Percentiles rank a stretch among this genome's conserved stretches.
These are phyloP conservation scores for Alternaria incomplexa DNA, from an alignment of 2,329 filamentous ascomycete genomes.

Conservation along the genomic window DNA sequence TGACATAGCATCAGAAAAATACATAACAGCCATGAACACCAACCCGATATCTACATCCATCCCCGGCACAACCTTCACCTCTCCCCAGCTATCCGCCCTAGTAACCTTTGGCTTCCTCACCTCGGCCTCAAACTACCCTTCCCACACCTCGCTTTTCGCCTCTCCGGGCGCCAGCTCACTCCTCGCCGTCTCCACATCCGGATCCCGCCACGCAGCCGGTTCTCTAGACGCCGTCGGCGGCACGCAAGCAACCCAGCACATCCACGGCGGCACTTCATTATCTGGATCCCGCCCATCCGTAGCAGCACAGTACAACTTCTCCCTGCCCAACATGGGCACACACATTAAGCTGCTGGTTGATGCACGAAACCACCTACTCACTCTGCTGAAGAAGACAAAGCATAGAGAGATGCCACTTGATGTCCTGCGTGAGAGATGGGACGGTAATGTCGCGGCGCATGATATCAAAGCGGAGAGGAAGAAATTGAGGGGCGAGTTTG, in stretches of 20 bases:
- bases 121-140: slow-evolving; percentile 40
- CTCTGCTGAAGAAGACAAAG: slow-evolving; percentile 63
- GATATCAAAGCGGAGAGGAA: slow-evolving; percentile 57
- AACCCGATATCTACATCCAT: slow-evolving; percentile 58
- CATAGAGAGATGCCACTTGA: slow-evolving; percentile 69
- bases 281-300: slow-evolving; percentile 20
- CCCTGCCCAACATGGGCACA: slow-evolving; percentile 70
- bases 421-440: slow-evolving; percentile 71
- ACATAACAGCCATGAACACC: slow-evolving; percentile 58
- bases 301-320: slow-evolving; percentile 57
- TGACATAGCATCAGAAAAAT: slow-evolving; percentile 49
- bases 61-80: slow-evolving; percentile 50
- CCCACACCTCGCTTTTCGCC: slow-evolving; percentile 49
- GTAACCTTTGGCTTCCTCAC: slow-evolving; percentile 73
- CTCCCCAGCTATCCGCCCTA: slow-evolving; percentile 62
- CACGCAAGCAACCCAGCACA: slow-evolving; percentile 66
- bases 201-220: slow-evolving; percentile 69
- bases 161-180: slow-evolving; percentile 53
- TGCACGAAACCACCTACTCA: slow-evolving; percentile 67
- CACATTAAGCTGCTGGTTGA: slow-evolving; percentile 70
- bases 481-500: slow-evolving; percentile 62
- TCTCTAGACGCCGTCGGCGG: slow-evolving; percentile 73
- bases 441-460: slow-evolving; percentile 65
- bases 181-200: slow-evolving; percentile 66
- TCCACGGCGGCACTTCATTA: slow-evolving; percentile 66